Percentiles rank a stretch among this genome's conserved stretches.
These are phyloP conservation scores for Pugionium cornutum DNA, from an alignment of 345 rosid species.

Conservation along the genomic window DNA sequence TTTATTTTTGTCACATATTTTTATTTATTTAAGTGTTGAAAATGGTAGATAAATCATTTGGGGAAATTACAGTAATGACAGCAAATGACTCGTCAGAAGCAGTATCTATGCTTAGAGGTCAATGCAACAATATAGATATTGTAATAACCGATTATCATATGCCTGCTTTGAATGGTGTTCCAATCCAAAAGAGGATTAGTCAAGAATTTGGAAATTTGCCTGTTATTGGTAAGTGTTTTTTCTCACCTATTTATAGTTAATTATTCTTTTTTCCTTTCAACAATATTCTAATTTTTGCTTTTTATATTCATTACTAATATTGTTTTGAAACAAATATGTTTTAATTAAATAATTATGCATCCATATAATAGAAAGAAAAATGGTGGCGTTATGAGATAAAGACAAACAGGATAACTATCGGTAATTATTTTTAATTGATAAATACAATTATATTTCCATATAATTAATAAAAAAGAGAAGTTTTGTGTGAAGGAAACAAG, in stretches of 20 bases:
- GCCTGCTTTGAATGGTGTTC: constrained; percentile 53
- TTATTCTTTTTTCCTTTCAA: background rate
- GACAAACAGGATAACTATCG: constrained; percentile 6
- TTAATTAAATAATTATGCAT: background rate
- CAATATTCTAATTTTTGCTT: background rate
- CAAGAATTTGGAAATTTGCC: constrained; percentile 49
- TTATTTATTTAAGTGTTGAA: background rate
- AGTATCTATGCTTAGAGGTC: constrained; percentile 42
- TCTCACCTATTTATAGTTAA: background rate
- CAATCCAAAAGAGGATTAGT: constrained; percentile 44
- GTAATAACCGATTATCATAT: constrained; percentile 62
- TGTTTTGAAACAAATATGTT: too few species aligned
- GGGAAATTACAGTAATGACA: constrained; percentile 40
- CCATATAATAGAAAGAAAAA: background rate
- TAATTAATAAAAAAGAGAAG: background rate
- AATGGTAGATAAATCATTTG: constrained; percentile 6
- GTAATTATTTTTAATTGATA: background rate
- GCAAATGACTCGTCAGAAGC: constrained; percentile 49
- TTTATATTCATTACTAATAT: background rate
- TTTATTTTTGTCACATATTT: background rate
- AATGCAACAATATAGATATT: constrained; percentile 39
- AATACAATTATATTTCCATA: background rate
- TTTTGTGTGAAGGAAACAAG: background rate
- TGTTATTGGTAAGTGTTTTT: constrained; percentile 49
- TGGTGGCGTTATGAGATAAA: background rate